A percentile compares a stretch with the other conserved stretches of the same genome.
Conservation (phyloP, 805 yeast genomes). For the Saccharomycopsis fermentans region DNA sequence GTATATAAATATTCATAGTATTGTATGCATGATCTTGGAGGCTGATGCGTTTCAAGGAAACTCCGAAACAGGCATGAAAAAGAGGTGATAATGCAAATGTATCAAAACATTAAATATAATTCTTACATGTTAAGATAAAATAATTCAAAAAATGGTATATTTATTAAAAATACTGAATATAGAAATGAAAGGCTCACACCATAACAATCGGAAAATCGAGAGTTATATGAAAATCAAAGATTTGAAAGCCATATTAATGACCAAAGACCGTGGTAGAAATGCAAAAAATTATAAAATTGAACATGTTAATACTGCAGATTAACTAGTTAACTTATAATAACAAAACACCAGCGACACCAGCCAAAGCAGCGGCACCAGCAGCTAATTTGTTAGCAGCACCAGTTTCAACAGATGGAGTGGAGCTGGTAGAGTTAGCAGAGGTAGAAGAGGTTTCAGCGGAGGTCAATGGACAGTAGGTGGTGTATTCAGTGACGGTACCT, state of each 20-base stretch:
- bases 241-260: neutral
- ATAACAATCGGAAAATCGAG: neutral
- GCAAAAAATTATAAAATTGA: neutral
- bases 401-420: constrained; percentile 6
- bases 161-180: neutral
- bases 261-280: neutral
- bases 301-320: neutral
- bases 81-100: too few species aligned
- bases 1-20: neutral
- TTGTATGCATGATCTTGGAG: neutral
- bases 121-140: too few species aligned
- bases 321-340: constrained; percentile 19
- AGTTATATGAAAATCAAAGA: neutral
- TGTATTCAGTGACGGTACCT: constrained; percentile 26
- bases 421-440: constrained; percentile 6
- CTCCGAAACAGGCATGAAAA: too few species aligned
- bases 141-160: constrained; percentile 1
- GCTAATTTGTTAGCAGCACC: constrained; percentile 18
- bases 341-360: constrained; percentile 24
- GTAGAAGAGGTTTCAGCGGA: constrained; percentile 13
- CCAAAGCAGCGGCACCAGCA: constrained; percentile 22
- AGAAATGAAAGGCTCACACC: neutral
- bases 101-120: too few species aligned
- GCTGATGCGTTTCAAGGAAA: too few species aligned
- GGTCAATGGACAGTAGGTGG: constrained; percentile 29